These are phyloP conservation scores for Leptographium procerum DNA, from an alignment of 2,329 filamentous ascomycete genomes.

Conservation along the genomic window DNA sequence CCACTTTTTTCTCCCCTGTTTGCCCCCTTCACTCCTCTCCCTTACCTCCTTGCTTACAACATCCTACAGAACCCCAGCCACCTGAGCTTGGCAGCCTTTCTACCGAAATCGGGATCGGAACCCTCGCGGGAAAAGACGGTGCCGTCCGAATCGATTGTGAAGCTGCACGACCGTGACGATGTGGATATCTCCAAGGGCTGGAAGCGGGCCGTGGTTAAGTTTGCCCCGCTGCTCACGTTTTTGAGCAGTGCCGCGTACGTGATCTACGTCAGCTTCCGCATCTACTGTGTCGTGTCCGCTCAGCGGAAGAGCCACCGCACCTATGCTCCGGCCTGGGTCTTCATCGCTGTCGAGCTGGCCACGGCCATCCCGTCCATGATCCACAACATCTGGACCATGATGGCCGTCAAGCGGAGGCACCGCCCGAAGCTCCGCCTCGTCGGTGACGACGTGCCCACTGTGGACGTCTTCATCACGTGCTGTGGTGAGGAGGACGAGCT, in stretches of 20 bases:
- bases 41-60: not conserved
- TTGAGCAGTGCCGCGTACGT: constrained; percentile 24
- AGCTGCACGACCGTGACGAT: constrained; percentile 32
- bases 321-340: constrained; percentile 26
- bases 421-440: constrained; percentile 42
- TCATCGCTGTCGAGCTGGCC: constrained; percentile 14
- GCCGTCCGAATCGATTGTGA: constrained; percentile 23
- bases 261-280: constrained; percentile 38
- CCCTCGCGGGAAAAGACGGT: constrained; percentile 21
- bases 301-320: constrained; percentile 27
- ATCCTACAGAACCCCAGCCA: constrained; percentile 28
- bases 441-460: constrained; percentile 37
- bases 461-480: constrained; percentile 46
- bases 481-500: constrained; percentile 46
- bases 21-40: not conserved
- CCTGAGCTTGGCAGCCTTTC: constrained; percentile 28
- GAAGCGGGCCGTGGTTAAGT: constrained; percentile 24
- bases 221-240: constrained; percentile 29
- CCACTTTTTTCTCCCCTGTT: not conserved
- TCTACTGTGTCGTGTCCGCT: constrained; percentile 39
- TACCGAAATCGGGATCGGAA: constrained; percentile 20
- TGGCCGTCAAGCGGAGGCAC: constrained; percentile 18
- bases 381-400: constrained; percentile 15
- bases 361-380: constrained; percentile 13
- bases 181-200: constrained; percentile 28